These are phyloP conservation scores for Pseudogymnoascus sp. DNA, from an alignment of 2,329 filamentous ascomycete species.

Conservation along the genomic window DNA sequence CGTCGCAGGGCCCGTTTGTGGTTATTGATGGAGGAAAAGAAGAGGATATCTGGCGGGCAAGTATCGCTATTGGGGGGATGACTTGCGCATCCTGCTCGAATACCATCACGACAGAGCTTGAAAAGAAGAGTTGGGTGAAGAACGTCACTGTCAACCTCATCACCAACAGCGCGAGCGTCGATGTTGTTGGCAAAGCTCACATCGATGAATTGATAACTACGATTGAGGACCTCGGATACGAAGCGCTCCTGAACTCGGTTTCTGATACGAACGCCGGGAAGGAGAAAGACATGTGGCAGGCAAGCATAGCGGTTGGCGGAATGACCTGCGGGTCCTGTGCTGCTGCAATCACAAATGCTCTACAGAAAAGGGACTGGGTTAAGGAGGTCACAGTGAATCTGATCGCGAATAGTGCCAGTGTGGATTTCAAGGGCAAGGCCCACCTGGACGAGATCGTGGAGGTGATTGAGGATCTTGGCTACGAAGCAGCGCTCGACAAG, in stretches of 20 bases:
- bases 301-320: constrained; percentile 43
- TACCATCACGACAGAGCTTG: constrained; percentile 40
- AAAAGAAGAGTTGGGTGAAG: constrained; percentile 40
- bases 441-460: constrained; percentile 39
- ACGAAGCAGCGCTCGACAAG: constrained; percentile 53
- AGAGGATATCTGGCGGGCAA: constrained; percentile 40
- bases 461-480: constrained; percentile 56
- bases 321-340: constrained; percentile 53
- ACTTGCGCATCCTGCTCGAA: constrained; percentile 48
- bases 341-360: constrained; percentile 39
- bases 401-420: constrained; percentile 44
- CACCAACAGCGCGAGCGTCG: constrained; percentile 43
- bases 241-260: constrained; percentile 50
- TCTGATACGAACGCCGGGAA: neutral
- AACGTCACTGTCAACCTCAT: constrained; percentile 44
- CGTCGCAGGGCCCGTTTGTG: constrained; percentile 21
- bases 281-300: constrained; percentile 36
- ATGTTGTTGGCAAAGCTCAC: constrained; percentile 38
- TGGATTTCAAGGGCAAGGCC: constrained; percentile 38
- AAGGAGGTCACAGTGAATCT: constrained; percentile 42
- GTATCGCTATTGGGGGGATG: constrained; percentile 48
- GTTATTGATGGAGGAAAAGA: constrained; percentile 30
- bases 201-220: constrained; percentile 37
- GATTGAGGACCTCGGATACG: constrained; percentile 59
- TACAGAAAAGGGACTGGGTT: constrained; percentile 41